Conservation (phyloP, 345 rosid genomes). For the Populus davidiana region DNA sequence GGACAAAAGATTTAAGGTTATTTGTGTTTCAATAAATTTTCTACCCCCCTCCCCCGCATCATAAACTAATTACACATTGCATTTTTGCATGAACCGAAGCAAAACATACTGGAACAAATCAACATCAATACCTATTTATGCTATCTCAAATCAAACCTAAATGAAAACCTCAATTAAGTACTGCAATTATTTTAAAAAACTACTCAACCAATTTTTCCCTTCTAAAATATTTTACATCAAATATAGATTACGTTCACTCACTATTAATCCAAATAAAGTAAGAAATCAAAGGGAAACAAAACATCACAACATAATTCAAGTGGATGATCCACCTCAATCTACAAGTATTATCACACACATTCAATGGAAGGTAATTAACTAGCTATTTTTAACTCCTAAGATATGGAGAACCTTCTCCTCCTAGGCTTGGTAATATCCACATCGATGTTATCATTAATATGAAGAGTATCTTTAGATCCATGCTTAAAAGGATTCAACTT, state of each 20-base stretch:
- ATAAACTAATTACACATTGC: too few species aligned
- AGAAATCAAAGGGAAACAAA: not conserved
- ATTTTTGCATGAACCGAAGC: too few species aligned
- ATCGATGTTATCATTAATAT: conserved; percentile 51
- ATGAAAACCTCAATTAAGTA: not conserved
- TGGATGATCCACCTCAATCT: not conserved
- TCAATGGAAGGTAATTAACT: not conserved
- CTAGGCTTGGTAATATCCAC: conserved; percentile 77
- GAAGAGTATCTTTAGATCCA: conserved; percentile 83
- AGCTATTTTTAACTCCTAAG: conserved; percentile 27
- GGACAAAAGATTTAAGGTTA: too few species aligned
- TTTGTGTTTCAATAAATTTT: too few species aligned
- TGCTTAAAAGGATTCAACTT: conserved; percentile 80
- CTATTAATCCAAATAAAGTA: not conserved
- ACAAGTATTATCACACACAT: not conserved
- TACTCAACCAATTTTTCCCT: not conserved
- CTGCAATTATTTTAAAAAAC: not conserved
- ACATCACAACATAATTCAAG: not conserved
- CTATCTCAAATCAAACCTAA: not conserved
- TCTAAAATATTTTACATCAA: not conserved
- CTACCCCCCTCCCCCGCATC: too few species aligned
- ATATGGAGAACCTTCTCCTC: conserved; percentile 87
- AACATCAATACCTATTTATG: too few species aligned
- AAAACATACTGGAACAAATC: too few species aligned
- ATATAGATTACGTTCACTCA: not conserved